Evolutionary conservation across 768 basidiomycete species (phyloP).

Genomic region (Amylocystis lapponica): DNA sequence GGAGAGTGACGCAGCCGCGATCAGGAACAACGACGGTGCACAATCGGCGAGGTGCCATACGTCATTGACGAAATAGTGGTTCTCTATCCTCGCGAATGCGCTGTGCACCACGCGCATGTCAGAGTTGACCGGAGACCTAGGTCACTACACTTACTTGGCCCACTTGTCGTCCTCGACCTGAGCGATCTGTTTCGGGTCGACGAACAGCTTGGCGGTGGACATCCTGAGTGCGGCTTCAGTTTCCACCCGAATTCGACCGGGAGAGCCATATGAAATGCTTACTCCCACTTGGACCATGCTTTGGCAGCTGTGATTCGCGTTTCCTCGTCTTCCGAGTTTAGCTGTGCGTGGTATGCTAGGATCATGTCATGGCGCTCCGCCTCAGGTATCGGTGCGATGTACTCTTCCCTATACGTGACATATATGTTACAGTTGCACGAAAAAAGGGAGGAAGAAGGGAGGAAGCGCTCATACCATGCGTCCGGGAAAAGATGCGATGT

Average conservation of each 20-base stretch:
- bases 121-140: neutral
- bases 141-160: constrained; percentile 50
- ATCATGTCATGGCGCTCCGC: constrained; percentile 76
- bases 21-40: constrained; percentile 1
- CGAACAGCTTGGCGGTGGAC: constrained; percentile 69
- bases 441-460: neutral
- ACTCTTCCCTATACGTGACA: constrained; percentile 63
- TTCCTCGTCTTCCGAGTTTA: constrained; percentile 67
- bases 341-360: constrained; percentile 74
- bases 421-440: neutral
- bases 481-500: constrained; percentile 80
- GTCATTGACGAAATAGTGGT: constrained; percentile 85
- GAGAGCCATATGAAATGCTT: constrained; percentile 28
- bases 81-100: constrained; percentile 84
- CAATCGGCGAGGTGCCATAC: constrained; percentile 29
- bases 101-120: constrained; percentile 33
- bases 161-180: constrained; percentile 69
- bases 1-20: neutral
- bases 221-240: constrained; percentile 45
- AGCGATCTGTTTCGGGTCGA: constrained; percentile 63
- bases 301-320: constrained; percentile 65
- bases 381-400: constrained; percentile 74
- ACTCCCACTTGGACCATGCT: constrained; percentile 93
- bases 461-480: constrained; percentile 56
- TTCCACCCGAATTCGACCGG: neutral